phyloP scores from a whole-genome alignment of 176 grass and related monocot genomes.

The Pontederia crassipes region DNA sequence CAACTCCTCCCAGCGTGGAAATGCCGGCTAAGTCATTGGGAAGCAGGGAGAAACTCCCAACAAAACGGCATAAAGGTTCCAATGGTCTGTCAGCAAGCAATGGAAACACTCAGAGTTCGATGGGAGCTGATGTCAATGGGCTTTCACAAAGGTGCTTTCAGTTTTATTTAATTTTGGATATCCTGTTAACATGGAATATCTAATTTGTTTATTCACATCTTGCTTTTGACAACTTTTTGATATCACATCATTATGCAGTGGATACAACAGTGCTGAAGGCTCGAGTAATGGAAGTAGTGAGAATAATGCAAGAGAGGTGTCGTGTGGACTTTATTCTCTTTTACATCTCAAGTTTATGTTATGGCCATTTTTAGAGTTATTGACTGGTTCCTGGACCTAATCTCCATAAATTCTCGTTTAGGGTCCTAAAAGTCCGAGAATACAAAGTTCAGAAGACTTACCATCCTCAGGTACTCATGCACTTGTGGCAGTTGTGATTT shows the following conservation, averaged over 20 bases:
- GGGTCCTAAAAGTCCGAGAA: neutral
- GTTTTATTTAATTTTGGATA: neutral
- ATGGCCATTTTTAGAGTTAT: no score
- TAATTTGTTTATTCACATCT: neutral
- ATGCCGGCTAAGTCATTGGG: slow-evolving; percentile 37
- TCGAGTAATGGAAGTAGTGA: slow-evolving; percentile 40
- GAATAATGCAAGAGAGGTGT: slow-evolving; percentile 31
- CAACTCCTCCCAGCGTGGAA: slow-evolving; percentile 48
- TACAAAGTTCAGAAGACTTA: neutral
- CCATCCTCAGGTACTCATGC: slow-evolving; percentile 5
- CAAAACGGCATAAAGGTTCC: slow-evolving; percentile 45
- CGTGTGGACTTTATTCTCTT: slow-evolving; percentile 17
- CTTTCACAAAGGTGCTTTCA: slow-evolving; percentile 23
- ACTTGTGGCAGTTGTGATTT: neutral
- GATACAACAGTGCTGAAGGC: slow-evolving; percentile 52
- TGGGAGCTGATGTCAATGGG: neutral
- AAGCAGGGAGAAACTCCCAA: slow-evolving; percentile 38
- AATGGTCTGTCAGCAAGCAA: slow-evolving; percentile 33
- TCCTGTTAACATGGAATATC: neutral
- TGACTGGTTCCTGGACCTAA: no score
- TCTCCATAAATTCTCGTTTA: neutral
- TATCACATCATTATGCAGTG: slow-evolving; percentile 18
- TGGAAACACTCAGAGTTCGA: slow-evolving; percentile 41
- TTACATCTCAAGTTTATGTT: neutral
- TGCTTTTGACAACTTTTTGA: slow-evolving; percentile 6